Evolutionary conservation across 1,284 basidiomycete species (phyloP).

Genomic region (Irpex rosettiformis): DNA sequence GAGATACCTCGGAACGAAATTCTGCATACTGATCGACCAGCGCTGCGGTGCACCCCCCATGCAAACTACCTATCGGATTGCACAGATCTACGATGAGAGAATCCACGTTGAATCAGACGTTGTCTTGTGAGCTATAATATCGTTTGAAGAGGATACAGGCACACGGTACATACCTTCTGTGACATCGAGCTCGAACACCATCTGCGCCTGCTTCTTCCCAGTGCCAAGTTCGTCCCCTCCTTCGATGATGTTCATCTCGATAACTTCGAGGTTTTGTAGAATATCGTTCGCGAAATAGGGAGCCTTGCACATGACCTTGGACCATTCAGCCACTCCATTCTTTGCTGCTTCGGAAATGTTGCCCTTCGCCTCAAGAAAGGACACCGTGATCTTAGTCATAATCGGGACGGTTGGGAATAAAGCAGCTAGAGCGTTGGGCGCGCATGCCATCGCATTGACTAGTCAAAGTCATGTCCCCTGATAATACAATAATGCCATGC

Average conservation of each 20-base stretch:
- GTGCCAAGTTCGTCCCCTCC: slow-evolving; percentile 15
- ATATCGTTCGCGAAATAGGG: background rate
- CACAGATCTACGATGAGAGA: slow-evolving; percentile 41
- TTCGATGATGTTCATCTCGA: slow-evolving; percentile 13
- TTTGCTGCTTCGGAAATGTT: slow-evolving; percentile 15
- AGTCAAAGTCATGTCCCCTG: background rate
- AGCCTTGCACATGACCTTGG: background rate
- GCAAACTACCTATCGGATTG: slow-evolving; percentile 42
- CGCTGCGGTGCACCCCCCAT: slow-evolving; percentile 51
- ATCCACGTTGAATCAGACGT: background rate
- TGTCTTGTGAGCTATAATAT: background rate
- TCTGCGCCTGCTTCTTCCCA: slow-evolving; percentile 15
- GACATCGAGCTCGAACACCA: slow-evolving; percentile 20
- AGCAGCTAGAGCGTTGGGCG: background rate
- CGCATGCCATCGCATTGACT: background rate
- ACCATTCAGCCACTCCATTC: slow-evolving; percentile 13
- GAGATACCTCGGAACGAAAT: background rate
- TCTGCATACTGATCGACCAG: slow-evolving; percentile 36
- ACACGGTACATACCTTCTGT: slow-evolving; percentile 10
- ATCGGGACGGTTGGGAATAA: background rate
- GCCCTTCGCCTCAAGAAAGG: slow-evolving; percentile 13
- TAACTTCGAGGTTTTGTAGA: slow-evolving; percentile 6
- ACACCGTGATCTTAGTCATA: background rate
- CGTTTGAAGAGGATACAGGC: background rate
- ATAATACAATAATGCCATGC: background rate